Evolutionary conservation across 1,284 basidiomycete genomes (phyloP), one percentile per base, ranked within the genome.

Genomic region (Wolfiporia cocos): DNA sequence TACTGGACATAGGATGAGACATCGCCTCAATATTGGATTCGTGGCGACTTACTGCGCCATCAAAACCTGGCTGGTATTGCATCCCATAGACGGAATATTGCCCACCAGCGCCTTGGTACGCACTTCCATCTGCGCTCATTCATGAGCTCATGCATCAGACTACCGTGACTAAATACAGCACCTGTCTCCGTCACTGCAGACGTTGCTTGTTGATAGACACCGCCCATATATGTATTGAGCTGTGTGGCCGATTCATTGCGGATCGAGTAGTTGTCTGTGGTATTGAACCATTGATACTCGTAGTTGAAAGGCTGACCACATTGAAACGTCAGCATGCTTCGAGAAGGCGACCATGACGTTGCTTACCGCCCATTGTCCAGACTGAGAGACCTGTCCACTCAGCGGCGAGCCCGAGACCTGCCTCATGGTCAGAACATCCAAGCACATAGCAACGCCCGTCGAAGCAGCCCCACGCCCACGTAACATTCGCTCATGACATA

Each of bases 11-110:
- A 38, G 6, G 3, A 39, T 18, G 23, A 20, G 20, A 18, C 28
- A 4, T 9, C 3, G 28, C 9, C 18, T 17, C 14, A 39, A 26
- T 7, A 22, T 15, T 19, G 9, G 23, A 10, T 5, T 18, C 6
- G 12, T n/a, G 17, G 20, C 9, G 11, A 47, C 49, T 49, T 37
- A 69, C 65, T n/a, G 53, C 67, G 34, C 58, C 51, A 43, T 65
- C 61, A 31, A 65, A 66, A 2, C 68, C 74, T 2, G 71, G 68
- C 32, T 64, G 50, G 51, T 80, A 83, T 57, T 86, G 81, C 51
- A 76, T 78, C 1, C 80, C 84, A 52, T 85, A 86, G 2, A 70
- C 56, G 3, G 73, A 67, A 55, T 65, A 78, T 42, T 69, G 70
- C 4, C 66, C 67, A 3, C 66, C 69, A 5, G 64, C 63, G 18